Percentiles rank a stretch among this genome's conserved stretches.
Evolutionary conservation across 1,284 basidiomycete genomes (phyloP).

Genomic region (Testicularia cyperi): DNA sequence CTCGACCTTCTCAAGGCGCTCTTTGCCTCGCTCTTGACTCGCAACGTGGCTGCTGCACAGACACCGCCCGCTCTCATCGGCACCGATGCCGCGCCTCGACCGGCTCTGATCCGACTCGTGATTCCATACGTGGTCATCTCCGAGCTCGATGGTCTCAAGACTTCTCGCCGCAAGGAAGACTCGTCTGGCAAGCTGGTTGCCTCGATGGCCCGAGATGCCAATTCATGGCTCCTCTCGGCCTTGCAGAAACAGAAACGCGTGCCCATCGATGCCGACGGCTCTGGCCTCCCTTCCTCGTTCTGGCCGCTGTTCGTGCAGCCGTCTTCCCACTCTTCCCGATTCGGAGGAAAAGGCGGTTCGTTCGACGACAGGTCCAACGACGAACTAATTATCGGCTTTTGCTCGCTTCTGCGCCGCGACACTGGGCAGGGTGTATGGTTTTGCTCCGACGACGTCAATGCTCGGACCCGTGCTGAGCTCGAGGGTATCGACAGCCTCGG

Average conservation of each 20-base stretch:
- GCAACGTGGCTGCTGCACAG: conserved; percentile 14
- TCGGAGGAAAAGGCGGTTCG: neutral
- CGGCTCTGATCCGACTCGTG: conserved; percentile 27
- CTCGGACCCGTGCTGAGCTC: conserved; percentile 33
- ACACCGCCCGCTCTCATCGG: neutral
- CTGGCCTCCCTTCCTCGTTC: conserved; percentile 8
- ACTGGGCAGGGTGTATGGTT: conserved; percentile 15
- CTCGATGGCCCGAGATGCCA: conserved; percentile 28
- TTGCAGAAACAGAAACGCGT: conserved; percentile 36
- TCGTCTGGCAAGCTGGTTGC: conserved; percentile 18
- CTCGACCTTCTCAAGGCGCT: conserved; percentile 36
- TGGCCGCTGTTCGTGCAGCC: conserved; percentile 28
- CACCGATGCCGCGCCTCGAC: neutral
- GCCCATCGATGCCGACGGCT: conserved; percentile 11
- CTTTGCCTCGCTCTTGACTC: conserved; percentile 29
- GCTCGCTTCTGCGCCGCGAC: conserved; percentile 17
- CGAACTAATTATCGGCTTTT: conserved; percentile 31
- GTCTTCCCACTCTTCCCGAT: conserved; percentile 11
- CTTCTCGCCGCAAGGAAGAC: conserved; percentile 15
- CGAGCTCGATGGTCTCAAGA: conserved; percentile 36
- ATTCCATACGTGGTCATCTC: conserved; percentile 28
- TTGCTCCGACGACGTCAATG: conserved; percentile 37
- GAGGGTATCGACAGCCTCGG: conserved; percentile 27
- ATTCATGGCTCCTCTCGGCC: conserved; percentile 33
- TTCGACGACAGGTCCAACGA: conserved; percentile 14